Base-by-base conservation (phyloP, 164 flowering plant species). In the Aristolochia californica region DNA sequence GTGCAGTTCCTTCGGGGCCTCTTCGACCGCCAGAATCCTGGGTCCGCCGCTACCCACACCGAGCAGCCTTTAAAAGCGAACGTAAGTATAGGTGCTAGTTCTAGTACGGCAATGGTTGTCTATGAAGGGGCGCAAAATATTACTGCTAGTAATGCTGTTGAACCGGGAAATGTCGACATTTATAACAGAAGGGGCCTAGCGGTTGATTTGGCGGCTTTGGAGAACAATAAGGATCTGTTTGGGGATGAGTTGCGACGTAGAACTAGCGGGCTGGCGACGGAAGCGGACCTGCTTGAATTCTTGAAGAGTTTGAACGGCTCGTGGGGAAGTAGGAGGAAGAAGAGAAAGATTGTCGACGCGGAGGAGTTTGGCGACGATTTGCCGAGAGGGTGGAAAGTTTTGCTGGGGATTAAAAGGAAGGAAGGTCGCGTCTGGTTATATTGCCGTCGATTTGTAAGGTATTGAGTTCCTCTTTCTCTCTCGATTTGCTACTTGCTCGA, bases 381-480 rank as follows among this genome's bases (percentile, higher is more conserved):
- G 66, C 97, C 94, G 0, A 60, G 28, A 20, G 94, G 95, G 26
- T 91, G 94, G 96, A 87, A 75, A 79, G 73, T 91, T 62, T 57
- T 77, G 66, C 72, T 91, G 50, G 66, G 75, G 30, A 40, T 83
- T 50, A 82, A 72, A 80, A 76, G 72, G 86, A 77, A 68, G 57
- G 77, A 70, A n/a, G 81, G 82, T 15, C 65, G 45, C 1, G 67
- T 72, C 24, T 84, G 77, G 77, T 48, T 88, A 61, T 61, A 64
- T 66, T 81, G 89, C 63, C 74, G 83, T 38, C 57, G 84, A 65
- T 91, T 81, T 58, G 78, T 88, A 69, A 91, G 96, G 97, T 91
- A 63, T 58, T 43, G 0, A 5, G 17, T 53, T 56, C 34, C 13
- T 4, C 7, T 28, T 26, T 24, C 21, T 15, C 3, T 38, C 16